These are phyloP conservation scores for Globisporangium lucens DNA, from an alignment of 352 stramenopile species.

Conservation along the genomic window DNA sequence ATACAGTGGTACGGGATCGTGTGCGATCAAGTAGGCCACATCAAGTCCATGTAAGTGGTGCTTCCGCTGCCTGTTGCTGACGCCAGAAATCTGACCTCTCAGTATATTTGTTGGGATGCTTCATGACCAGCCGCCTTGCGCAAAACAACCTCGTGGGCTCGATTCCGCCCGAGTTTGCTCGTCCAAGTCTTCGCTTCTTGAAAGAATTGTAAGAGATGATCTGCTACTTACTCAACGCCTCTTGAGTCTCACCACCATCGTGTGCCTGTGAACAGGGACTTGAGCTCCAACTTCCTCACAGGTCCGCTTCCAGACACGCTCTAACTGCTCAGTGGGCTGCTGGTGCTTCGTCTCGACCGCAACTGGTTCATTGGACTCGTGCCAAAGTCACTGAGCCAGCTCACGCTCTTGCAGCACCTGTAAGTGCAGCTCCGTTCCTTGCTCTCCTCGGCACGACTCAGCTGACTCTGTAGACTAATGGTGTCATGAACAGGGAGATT, in stretches of 20 bases:
- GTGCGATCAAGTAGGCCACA: conserved; percentile 47
- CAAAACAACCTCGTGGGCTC: conserved; percentile 68
- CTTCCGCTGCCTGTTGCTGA: background rate
- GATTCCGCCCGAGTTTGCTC: conserved; percentile 47
- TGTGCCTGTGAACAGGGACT: conserved; percentile 28
- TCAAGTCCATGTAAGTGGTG: conserved; percentile 44
- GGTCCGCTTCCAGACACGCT: conserved; percentile 44
- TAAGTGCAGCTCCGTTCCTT: conserved; percentile 21
- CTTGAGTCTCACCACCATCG: background rate
- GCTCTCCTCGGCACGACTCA: background rate
- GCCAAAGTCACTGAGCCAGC: conserved; percentile 34
- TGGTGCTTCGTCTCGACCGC: conserved; percentile 49
- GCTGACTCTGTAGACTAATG: background rate
- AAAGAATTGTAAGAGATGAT: conserved; percentile 46
- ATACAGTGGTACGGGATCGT: conserved; percentile 62
- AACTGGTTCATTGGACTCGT: conserved; percentile 51
- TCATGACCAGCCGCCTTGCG: conserved; percentile 32
- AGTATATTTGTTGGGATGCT: background rate
- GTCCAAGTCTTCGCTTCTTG: conserved; percentile 38
- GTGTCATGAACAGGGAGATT: conserved; percentile 32
- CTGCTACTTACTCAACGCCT: too few species aligned
- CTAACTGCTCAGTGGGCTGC: conserved; percentile 31
- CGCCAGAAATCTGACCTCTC: background rate
- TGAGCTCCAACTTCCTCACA: conserved; percentile 71
- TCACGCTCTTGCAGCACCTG: conserved; percentile 55